Evolutionary conservation across 306 rosid species (phyloP), one percentile per base, ranked within the genome.

Genomic region (Canavalia ensiformis): DNA sequence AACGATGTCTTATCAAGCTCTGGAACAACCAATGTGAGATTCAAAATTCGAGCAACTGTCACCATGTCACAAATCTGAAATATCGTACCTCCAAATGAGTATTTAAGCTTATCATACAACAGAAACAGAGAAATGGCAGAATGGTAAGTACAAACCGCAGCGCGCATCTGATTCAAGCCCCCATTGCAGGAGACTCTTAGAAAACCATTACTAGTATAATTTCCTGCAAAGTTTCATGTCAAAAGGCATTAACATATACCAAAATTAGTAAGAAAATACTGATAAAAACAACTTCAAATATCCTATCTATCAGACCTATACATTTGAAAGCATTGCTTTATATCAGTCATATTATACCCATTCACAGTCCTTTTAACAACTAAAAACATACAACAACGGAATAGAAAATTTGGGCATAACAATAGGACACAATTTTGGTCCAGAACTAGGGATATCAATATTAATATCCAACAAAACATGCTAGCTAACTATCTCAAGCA

Each of bases 101-200:
- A 41, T 58, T 83, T 64, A 57, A 66, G 76, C 49, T 44, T 57
- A 31, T 46, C 58, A 70, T 45, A 83, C 39, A 44, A 56, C 47
- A 42, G 39, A 65, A 77, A 58, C 18, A 76, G 44, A 31, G 41
- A 74, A 72, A 55, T 55, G 2, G 18, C 39, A 84, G 79, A 68
- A 66, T 10, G 81, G 58, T 68, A 29, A 63, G 84, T 75, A 89
- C 99, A 69, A 82, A 96, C 99, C 89, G 99, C 99, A 41, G 98
- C 96, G 62, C 99, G 99, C 99, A 96, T 96, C 89, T 96, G 99
- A 88, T 96, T 96, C 90, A 96, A 88, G 68, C 99, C 99, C 52
- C 99, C 99, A 76, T 96, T 96, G 90, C 99, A 96, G 68, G 99
- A 92, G 69, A 93, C 97, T 80, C 94, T 91, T 58, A 96, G 98